Evolutionary conservation across 2,329 filamentous ascomycete species (phyloP).

Genomic region (Clarireedia sp.): DNA sequence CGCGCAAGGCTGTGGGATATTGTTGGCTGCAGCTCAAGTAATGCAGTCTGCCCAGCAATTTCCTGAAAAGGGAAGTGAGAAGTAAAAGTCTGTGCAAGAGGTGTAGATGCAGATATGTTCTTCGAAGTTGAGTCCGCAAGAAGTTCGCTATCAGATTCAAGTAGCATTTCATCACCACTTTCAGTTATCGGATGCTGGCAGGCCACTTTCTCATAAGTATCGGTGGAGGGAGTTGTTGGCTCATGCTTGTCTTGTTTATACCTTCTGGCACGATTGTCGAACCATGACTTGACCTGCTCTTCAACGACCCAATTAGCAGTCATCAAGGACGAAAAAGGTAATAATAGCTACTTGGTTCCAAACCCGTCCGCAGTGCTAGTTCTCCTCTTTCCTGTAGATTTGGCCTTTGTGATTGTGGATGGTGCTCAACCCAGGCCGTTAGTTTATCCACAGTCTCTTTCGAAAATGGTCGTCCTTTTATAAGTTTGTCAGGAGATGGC

Average conservation of each 20-base stretch:
- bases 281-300: background rate
- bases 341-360: background rate
- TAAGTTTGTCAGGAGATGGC: background rate
- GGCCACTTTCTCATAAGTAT: background rate
- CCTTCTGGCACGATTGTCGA: background rate
- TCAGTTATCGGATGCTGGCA: background rate
- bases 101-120: background rate
- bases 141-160: background rate
- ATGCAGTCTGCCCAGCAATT: too few relatives aligned
- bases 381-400: background rate
- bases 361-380: background rate
- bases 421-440: background rate
- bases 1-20: too few relatives aligned
- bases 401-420: background rate
- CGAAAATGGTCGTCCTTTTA: background rate
- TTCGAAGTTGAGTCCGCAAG: background rate
- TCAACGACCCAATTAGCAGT: background rate
- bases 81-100: too few relatives aligned
- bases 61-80: too few relatives aligned
- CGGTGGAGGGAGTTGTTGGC: background rate
- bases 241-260: too few relatives aligned
- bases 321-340: background rate
- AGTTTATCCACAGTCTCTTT: background rate
- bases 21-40: too few relatives aligned
- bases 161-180: background rate